Evolutionary conservation across 768 basidiomycete species (phyloP).

Genomic region (Phylloporus rhodoxanthus): DNA sequence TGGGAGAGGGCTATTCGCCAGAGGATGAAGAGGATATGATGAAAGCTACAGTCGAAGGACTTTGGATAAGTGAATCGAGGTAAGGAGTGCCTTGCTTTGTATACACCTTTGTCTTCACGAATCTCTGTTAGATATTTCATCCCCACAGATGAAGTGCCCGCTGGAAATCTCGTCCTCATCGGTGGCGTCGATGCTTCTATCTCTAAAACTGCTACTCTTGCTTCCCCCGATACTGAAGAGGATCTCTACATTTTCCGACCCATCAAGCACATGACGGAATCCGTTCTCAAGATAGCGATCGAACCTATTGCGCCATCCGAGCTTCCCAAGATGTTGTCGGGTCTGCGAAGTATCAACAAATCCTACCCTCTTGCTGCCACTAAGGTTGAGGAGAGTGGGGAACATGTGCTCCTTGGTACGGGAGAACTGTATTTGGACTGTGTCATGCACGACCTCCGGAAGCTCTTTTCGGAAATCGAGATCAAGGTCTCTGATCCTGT

Average conservation of each 20-base stretch:
- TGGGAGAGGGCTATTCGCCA: constrained; percentile 97
- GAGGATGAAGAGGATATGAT: constrained; percentile 99
- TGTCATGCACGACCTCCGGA: constrained; percentile 91
- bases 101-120: not conserved
- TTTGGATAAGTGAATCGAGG: constrained; percentile 92
- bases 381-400: constrained; percentile 97
- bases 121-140: constrained; percentile 68
- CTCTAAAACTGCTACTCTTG: constrained; percentile 89
- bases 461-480: constrained; percentile 94
- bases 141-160: constrained; percentile 79
- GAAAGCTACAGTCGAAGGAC: constrained; percentile 71
- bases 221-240: constrained; percentile 64
- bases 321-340: constrained; percentile 97
- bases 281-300: constrained; percentile 95
- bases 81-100: constrained; percentile 29
- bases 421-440: constrained; percentile 97
- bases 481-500: constrained; percentile 99
- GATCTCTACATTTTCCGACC: constrained; percentile 95
- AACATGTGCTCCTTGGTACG: constrained; percentile 94
- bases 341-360: constrained; percentile 94
- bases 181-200: constrained; percentile 93
- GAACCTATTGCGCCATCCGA: constrained; percentile 98
- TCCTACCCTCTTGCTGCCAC: constrained; percentile 92
- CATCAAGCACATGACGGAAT: constrained; percentile 94
- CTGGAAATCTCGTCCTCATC: constrained; percentile 90